Conservation (phyloP, 73 alveolate genomes). For the Paramecium sexaurelia region DNA sequence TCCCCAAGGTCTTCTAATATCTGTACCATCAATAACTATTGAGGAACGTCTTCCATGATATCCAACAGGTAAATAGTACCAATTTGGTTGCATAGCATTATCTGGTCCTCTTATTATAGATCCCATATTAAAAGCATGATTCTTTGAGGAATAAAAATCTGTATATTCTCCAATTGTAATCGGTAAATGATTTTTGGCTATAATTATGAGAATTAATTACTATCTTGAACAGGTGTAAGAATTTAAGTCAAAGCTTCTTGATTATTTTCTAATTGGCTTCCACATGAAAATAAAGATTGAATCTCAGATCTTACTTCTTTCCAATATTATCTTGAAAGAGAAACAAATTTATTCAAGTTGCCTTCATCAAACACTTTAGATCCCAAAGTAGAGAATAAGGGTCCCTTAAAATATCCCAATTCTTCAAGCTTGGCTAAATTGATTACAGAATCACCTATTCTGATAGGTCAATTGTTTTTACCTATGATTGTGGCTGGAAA, state of each 20-base stretch:
- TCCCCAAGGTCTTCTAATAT: slow-evolving; percentile 87
- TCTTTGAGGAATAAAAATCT: slow-evolving; percentile 92
- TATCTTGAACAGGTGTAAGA: slow-evolving; percentile 18
- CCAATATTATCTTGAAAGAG: slow-evolving; percentile 62
- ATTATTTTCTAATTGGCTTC: slow-evolving; percentile 54
- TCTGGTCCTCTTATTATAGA: slow-evolving; percentile 89
- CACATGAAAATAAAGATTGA: slow-evolving; percentile 21
- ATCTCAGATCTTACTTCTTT: slow-evolving; percentile 56
- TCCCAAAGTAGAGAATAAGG: background rate
- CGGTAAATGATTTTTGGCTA: slow-evolving; percentile 75
- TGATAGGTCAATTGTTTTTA: background rate
- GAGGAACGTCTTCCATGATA: slow-evolving; percentile 97
- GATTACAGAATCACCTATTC: background rate
- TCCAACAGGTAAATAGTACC: slow-evolving; percentile 97
- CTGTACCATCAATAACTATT: slow-evolving; percentile 80
- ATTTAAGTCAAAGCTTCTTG: slow-evolving; percentile 39
- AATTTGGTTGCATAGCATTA: slow-evolving; percentile 95
- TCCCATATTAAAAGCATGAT: slow-evolving; percentile 96
- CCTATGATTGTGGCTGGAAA: slow-evolving; percentile 62
- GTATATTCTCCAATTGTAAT: slow-evolving; percentile 96
- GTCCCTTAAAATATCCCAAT: background rate
- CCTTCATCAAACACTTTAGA: slow-evolving; percentile 25
- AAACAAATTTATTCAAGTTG: slow-evolving; percentile 44
- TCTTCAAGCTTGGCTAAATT: background rate
- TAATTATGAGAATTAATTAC: background rate